These are phyloP conservation scores for Prunus dulcis DNA, from an alignment of 306 rosid genomes.

Conservation along the genomic window DNA sequence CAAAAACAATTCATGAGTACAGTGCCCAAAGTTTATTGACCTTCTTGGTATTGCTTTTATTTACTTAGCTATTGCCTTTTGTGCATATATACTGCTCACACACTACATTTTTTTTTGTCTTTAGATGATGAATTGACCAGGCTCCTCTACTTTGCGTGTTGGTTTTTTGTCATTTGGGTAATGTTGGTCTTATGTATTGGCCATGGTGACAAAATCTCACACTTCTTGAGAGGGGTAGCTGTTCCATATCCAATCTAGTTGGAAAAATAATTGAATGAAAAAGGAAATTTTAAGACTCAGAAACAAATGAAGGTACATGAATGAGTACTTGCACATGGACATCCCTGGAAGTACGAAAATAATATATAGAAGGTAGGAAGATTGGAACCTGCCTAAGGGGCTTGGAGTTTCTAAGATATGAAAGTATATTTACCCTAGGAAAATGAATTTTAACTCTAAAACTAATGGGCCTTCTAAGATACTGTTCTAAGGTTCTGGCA, in stretches of 20 bases:
- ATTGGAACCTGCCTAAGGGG: background rate
- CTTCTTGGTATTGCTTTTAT: conserved; percentile 67
- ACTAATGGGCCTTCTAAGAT: background rate
- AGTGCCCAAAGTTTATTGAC: conserved; percentile 93
- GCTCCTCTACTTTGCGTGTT: background rate
- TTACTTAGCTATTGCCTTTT: conserved; percentile 24
- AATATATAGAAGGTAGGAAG: background rate
- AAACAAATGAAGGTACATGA: background rate
- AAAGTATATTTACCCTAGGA: background rate
- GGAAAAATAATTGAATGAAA: background rate
- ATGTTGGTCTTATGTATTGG: background rate
- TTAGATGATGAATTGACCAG: background rate
- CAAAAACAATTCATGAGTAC: conserved; percentile 92
- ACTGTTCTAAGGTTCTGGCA: background rate
- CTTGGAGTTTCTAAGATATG: background rate
- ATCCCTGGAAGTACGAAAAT: background rate
- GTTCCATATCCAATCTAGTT: background rate
- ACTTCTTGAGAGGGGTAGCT: background rate
- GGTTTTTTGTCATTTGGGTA: background rate
- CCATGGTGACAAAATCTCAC: background rate
- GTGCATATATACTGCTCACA: background rate
- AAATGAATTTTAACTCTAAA: background rate
- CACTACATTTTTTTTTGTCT: background rate
- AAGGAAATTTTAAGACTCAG: background rate
- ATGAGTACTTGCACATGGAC: background rate